These are phyloP conservation scores for Termitomyces heimii DNA, from an alignment of 768 basidiomycete genomes.

Conservation along the genomic window DNA sequence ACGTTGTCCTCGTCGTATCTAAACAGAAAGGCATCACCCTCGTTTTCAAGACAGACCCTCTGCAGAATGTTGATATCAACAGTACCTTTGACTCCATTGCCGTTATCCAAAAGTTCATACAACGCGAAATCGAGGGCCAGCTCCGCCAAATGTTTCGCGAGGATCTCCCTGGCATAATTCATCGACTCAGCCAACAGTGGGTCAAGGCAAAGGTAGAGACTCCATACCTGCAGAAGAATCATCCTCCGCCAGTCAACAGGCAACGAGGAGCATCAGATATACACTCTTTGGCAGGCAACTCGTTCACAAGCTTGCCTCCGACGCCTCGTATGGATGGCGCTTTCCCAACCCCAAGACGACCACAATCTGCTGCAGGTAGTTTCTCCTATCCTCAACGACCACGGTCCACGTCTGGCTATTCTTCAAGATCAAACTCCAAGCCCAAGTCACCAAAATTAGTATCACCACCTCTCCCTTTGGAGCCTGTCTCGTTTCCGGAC, in stretches of 20 bases:
- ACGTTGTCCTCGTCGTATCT: slow-evolving; percentile 96
- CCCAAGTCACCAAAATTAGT: slow-evolving; percentile 10
- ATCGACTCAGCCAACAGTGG: slow-evolving; percentile 94
- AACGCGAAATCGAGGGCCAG: slow-evolving; percentile 95
- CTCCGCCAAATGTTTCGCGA: slow-evolving; percentile 97
- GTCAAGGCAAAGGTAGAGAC: slow-evolving; percentile 90
- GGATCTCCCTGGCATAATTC: slow-evolving; percentile 95
- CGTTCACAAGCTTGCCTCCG: slow-evolving; percentile 17
- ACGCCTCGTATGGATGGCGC: slow-evolving; percentile 3
- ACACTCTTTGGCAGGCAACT: slow-evolving; percentile 36
- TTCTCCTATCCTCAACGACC: slow-evolving; percentile 20
- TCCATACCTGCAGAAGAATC: slow-evolving; percentile 68
- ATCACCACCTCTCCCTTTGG: slow-evolving; percentile 20
- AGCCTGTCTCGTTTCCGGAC: slow-evolving; percentile 28
- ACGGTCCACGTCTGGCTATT: slow-evolving; percentile 38
- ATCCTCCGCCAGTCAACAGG: slow-evolving; percentile 27
- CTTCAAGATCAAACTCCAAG: slow-evolving; percentile 17
- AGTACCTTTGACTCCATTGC: slow-evolving; percentile 97
- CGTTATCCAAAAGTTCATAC: slow-evolving; percentile 96
- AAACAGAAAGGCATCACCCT: slow-evolving; percentile 97
- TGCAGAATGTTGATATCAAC: slow-evolving; percentile 96
- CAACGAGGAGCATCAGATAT: slow-evolving; percentile 26
- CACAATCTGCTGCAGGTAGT: slow-evolving; percentile 7
- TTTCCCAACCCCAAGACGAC: slow-evolving; percentile 2
- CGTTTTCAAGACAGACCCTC: slow-evolving; percentile 98